Evolutionary conservation across 257 asterid species (phyloP).

Genomic region (Ehretia macrophylla): DNA sequence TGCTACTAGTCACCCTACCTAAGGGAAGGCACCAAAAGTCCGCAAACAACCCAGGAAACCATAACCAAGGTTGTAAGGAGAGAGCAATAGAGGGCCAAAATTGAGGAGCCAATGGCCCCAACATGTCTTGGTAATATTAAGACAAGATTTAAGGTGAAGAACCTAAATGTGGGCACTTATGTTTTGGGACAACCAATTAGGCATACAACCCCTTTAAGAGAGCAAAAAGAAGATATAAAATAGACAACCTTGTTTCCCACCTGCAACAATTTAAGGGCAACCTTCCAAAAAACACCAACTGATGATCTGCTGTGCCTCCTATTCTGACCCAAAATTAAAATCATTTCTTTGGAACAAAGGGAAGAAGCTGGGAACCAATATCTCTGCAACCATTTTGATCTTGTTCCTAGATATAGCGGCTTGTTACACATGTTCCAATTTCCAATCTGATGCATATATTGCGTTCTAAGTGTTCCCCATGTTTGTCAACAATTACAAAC

Average conservation of each 20-base stretch:
- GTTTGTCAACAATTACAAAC: no score
- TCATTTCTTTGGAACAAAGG: no score
- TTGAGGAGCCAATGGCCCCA: constrained; percentile 59
- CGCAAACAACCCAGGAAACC: background rate
- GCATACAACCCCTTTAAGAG: constrained; percentile 57
- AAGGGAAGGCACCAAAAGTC: background rate
- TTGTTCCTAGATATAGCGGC: no score
- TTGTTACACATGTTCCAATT: no score
- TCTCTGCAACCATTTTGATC: no score
- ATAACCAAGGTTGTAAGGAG: no score
- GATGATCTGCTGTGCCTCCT: background rate
- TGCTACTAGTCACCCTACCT: no score
- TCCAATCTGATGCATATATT: no score
- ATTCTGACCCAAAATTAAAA: no score
- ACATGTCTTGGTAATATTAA: constrained; percentile 56
- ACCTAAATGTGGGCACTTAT: constrained; percentile 49
- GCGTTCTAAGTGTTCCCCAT: no score
- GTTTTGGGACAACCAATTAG: constrained; percentile 75
- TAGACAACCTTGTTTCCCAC: constrained; percentile 73
- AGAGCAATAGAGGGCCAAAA: no score
- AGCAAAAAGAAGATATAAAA: constrained; percentile 46
- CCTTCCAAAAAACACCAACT: constrained; percentile 63
- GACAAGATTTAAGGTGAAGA: constrained; percentile 61
- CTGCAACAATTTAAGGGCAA: constrained; percentile 65
- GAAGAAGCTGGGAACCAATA: no score